Evolutionary conservation across 73 alveolate genomes (phyloP), one percentile per base, ranked within the genome.

Genomic region (Symbiodinium natans): DNA sequence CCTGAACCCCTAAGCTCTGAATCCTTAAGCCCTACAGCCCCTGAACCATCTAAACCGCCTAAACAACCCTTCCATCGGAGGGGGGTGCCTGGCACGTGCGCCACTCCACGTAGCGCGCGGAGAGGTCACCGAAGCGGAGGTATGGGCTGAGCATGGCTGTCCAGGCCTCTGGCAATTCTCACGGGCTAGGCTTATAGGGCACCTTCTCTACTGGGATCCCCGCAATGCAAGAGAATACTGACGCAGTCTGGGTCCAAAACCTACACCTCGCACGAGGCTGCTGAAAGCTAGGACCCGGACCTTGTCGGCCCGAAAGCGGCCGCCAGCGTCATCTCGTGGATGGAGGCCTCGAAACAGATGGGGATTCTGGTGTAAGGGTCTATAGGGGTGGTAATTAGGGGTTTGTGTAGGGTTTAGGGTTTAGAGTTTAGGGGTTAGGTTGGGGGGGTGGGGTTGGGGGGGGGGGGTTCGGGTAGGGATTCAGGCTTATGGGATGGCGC

Each of bases 71-170:
- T 43, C 5, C 5, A 43, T 11, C 56, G 19, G 5, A 43, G 11
- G 56, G 56, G 19, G 36, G 80, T 34, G 48, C 95, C 95, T 88
- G 95, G 74, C 95, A 88, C n/a, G 74, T 83, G 25, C 95, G 95
- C 84, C 83, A 93, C 84, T 99, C 84, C 56, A 92, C 92, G 27
- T 75, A 77, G 19, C 99, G 59, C 27, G 99, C 99, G 2, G 99
- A 99, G 39, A 99, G 99, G 38, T 99, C 99, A 29, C 99, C 99
- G 31, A 88, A 87, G 46, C 99, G 99, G 17, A 99, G 54, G 99
- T 99, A 99, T 11, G 99, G 99, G 39, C 99, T 63, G 31, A 99
- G 43, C 99, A 98, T 95, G 29, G 99, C 93, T 31, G 99, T 92
- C 98, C 98, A 92, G 10, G 89, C 89, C 89, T 73, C 48, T 17